Evolutionary conservation across 2,329 filamentous ascomycete genomes (phyloP), one percentile per base, ranked within the genome.

Genomic region (Metarhizium humberi): DNA sequence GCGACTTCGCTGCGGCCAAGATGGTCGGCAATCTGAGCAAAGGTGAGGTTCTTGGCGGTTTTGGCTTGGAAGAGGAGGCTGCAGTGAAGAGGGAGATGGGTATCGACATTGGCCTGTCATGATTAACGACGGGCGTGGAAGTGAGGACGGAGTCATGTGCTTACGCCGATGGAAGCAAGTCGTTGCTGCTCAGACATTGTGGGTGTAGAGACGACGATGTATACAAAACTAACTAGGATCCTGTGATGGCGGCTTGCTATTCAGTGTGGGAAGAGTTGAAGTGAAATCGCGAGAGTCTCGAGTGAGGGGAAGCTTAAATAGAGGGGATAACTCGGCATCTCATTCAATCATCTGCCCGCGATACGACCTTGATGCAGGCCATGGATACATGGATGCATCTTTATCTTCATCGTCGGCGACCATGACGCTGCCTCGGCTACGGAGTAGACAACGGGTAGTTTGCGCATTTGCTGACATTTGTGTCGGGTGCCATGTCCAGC

Each of bases 1-100:
- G 90, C 89, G 46, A 96, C 88, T 73, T 96, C 88, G 66, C 86
- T 84, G 60, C 91, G 87, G 59, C 84, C 85, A 55, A 96, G 78
- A 34, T 84, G 77, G 61, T 84, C 73, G 52, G 83, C 89, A 64
- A 96, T 91, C 47, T 81, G 74, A 68, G 90, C 88, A 67, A 96
- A 96, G 64, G 79, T 88, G 40, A 95, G 79, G 61, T 83, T 79
- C 71, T 88, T 87, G 55, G 73, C 69, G 51, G 89, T 85, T 73
- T 96, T 96, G 61, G 88, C 90, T 40, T 83, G 78, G 58, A 71
- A 71, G 55, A 96, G 86, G 6, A 84, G 82, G 59, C 80, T 77
- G 11, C 87, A 48, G 14, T 86, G 61, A 88, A 85, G 25, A 78
- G 90, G 89, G 46, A 95, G 85, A 61, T 84, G 80, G 59, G 82